Evolutionary conservation across 1,284 basidiomycete genomes (phyloP), one percentile per base, ranked within the genome.

Genomic region (Fomes fomentarius): DNA sequence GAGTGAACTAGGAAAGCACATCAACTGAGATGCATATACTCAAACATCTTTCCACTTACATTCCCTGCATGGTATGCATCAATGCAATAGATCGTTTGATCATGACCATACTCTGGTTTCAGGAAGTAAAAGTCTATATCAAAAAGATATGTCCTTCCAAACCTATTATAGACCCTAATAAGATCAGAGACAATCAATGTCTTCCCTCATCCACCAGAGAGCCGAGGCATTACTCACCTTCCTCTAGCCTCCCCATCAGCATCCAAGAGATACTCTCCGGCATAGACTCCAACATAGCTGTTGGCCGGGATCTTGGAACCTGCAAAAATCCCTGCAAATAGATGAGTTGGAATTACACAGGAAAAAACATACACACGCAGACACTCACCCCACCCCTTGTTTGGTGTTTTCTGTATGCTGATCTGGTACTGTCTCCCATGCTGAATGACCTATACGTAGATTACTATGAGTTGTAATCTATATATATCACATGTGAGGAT

Each of bases 11-110:
- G 6, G 43, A 12, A 33, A 24, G 51, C n/a, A 47, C 47, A 43
- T 60, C 57, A 56, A 55, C 50, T 39, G 60, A 50, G 14, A 42
- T 40, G 43, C 53, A 30, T 11, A 55, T 5, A 17, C 17, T 11
- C 21, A 35, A 15, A n/a, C 31, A 22, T 30, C 11, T 43, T 61
- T 34, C n/a, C 25, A 77, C 90, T 72, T 69, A 94, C 93, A 69
- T 92, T 92, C 17, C 93, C 93, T 39, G 83, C 88, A 69, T 94
- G 92, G 66, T 88, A 94, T 1, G 93, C 93, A 72, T 95, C 93
- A 1, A 95, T 83, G 35, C 77, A 73, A 60, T 84, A 90, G 25
- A 80, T 58, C 19, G 66, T 57, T 5, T 69, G 69, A 63, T 72
- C 66, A 31, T 39, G 17, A 31, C 54, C 52, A 12, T 64, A 71